These are phyloP conservation scores for Pythium biforme DNA, from an alignment of 352 stramenopile species.

Conservation along the genomic window DNA sequence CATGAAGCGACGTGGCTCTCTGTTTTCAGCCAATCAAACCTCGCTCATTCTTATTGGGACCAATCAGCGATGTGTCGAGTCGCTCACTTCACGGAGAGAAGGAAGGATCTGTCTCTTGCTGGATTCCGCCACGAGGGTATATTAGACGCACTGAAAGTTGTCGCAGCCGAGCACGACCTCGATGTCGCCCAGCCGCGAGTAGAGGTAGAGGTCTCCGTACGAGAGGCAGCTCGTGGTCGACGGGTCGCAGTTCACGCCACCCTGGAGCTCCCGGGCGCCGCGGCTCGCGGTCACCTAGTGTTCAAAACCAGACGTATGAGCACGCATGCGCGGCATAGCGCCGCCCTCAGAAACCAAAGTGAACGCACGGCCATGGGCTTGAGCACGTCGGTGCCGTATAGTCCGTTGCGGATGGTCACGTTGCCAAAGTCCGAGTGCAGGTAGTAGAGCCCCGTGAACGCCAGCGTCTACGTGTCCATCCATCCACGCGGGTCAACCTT, in stretches of 20 bases:
- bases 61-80: background rate
- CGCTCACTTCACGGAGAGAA: no score
- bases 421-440: constrained; percentile 59
- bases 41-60: constrained; percentile 4
- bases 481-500: no score
- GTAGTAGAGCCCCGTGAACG: constrained; percentile 67
- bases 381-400: constrained; percentile 54
- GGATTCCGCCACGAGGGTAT: background rate
- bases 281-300: background rate
- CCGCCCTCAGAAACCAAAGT: no score
- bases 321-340: no score
- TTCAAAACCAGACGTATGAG: background rate
- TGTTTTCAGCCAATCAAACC: constrained; percentile 1
- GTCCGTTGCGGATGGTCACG: constrained; percentile 54
- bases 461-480: constrained; percentile 22
- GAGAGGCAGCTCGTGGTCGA: constrained; percentile 53
- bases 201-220: constrained; percentile 63
- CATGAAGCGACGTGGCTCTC: constrained; percentile 3
- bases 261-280: constrained; percentile 42
- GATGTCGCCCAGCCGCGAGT: constrained; percentile 57
- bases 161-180: constrained; percentile 71
- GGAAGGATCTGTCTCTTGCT: background rate
- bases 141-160: constrained; percentile 53
- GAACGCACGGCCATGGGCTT: constrained; percentile 35
- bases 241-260: constrained; percentile 67